These are phyloP conservation scores for Parafenestella ontariensis DNA, from an alignment of 2,329 filamentous ascomycete species.

Conservation along the genomic window DNA sequence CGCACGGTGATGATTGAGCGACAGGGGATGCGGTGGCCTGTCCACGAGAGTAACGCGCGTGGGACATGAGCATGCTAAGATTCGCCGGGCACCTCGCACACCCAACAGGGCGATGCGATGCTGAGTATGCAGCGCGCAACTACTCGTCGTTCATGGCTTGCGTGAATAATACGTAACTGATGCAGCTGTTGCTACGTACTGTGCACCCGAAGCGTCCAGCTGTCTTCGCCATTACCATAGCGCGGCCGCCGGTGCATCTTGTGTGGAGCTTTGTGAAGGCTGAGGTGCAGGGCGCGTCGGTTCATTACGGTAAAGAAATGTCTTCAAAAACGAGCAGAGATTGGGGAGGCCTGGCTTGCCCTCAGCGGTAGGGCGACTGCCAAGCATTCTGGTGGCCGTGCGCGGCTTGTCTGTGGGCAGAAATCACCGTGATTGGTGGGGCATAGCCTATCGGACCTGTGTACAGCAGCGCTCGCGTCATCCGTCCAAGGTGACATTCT, in stretches of 20 bases:
- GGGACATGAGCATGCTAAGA: slow-evolving; percentile 30
- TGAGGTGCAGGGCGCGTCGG: slow-evolving; percentile 24
- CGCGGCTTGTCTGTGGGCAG: slow-evolving; percentile 17
- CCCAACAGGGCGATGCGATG: slow-evolving; percentile 7
- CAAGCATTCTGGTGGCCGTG: slow-evolving; percentile 33
- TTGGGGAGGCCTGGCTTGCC: slow-evolving; percentile 28
- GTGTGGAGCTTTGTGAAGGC: slow-evolving; percentile 31
- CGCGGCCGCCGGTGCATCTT: slow-evolving; percentile 6
- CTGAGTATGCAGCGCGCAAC: slow-evolving; percentile 5
- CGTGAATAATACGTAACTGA: slow-evolving; percentile 17
- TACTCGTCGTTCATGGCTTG: neutral
- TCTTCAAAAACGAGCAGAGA: slow-evolving; percentile 22
- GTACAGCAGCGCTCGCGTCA: slow-evolving; percentile 21
- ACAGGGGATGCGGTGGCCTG: slow-evolving; percentile 17
- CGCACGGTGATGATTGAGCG: slow-evolving; percentile 25
- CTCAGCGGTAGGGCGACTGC: slow-evolving; percentile 39
- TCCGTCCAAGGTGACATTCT: slow-evolving; percentile 15
- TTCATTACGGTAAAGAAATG: slow-evolving; percentile 31
- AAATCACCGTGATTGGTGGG: slow-evolving; percentile 20
- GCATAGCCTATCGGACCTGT: slow-evolving; percentile 8
- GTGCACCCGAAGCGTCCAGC: neutral
- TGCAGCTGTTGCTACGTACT: slow-evolving; percentile 13
- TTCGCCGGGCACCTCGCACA: slow-evolving; percentile 6
- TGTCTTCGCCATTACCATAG: slow-evolving; percentile 4
- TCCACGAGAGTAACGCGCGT: slow-evolving; percentile 12